These are phyloP conservation scores for Friedmanniomyces simplex DNA, from an alignment of 495 filamentous ascomycete species.

Conservation along the genomic window DNA sequence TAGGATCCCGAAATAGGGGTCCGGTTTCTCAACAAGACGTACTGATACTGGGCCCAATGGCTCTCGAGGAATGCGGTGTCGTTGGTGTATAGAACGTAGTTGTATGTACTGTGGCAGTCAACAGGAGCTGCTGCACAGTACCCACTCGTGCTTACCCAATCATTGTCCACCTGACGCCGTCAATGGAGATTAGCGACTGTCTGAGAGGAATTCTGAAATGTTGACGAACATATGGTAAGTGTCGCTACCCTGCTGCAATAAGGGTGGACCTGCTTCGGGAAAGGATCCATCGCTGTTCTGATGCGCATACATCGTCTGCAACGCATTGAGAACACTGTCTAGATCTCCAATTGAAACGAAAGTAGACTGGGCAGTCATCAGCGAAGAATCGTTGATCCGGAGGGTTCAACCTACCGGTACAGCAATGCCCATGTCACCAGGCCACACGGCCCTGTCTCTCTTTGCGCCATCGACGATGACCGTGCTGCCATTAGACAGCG, in stretches of 20 bases:
- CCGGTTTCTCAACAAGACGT: not conserved
- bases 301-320: slow-evolving; percentile 50
- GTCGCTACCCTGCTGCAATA: slow-evolving; percentile 37
- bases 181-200: too few species aligned
- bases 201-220: too few species aligned
- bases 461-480: slow-evolving; percentile 25
- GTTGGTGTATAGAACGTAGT: slow-evolving; percentile 20
- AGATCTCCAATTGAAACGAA: slow-evolving; percentile 45
- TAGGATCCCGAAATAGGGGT: not conserved
- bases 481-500: slow-evolving; percentile 41
- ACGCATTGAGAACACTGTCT: slow-evolving; percentile 50
- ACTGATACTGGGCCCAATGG: slow-evolving; percentile 9
- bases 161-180: slow-evolving; percentile 18
- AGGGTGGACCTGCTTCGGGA: slow-evolving; percentile 48
- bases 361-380: too few species aligned
- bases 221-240: slow-evolving; percentile 25
- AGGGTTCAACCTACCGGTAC: too few species aligned
- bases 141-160: slow-evolving; percentile 14
- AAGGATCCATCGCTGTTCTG: slow-evolving; percentile 34
- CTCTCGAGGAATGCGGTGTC: slow-evolving; percentile 15
- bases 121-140: not conserved
- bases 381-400: too few species aligned
- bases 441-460: slow-evolving; percentile 21
- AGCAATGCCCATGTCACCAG: slow-evolving; percentile 22
- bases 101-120: slow-evolving; percentile 7